Conservation (phyloP, 78 protist genomes). For the Bigelowiella natans region DNA sequence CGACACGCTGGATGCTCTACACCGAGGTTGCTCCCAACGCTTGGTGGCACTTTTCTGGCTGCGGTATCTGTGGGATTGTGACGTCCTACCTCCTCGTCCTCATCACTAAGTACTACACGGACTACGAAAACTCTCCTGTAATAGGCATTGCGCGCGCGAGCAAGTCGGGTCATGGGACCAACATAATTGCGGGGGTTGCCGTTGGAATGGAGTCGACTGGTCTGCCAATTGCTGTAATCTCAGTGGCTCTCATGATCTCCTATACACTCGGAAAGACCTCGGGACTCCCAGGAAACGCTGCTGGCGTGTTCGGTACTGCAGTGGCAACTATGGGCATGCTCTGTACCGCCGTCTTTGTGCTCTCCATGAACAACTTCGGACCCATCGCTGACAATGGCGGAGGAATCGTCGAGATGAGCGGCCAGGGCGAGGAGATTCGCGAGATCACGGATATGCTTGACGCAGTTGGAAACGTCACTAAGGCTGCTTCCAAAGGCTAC, state of each 20-base stretch:
- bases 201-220: slow-evolving; percentile 57
- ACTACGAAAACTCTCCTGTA: slow-evolving; percentile 24
- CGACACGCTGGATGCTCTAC: slow-evolving; percentile 18
- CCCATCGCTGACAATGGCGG: slow-evolving; percentile 67
- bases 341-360: slow-evolving; percentile 45
- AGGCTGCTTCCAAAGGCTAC: slow-evolving; percentile 65
- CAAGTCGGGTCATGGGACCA: slow-evolving; percentile 54
- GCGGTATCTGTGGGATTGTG: slow-evolving; percentile 11
- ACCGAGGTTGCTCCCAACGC: slow-evolving; percentile 10
- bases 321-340: slow-evolving; percentile 73
- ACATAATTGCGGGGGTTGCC: slow-evolving; percentile 43
- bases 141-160: neutral
- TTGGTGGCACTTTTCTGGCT: neutral
- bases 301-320: slow-evolving; percentile 49
- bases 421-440: slow-evolving; percentile 32
- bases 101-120: slow-evolving; percentile 46
- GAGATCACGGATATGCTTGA: slow-evolving; percentile 46
- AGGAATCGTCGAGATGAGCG: slow-evolving; percentile 69
- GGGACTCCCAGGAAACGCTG: slow-evolving; percentile 24
- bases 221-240: slow-evolving; percentile 41
- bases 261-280: slow-evolving; percentile 44
- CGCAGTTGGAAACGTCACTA: slow-evolving; percentile 69
- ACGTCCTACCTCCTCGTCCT: slow-evolving; percentile 21
- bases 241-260: slow-evolving; percentile 29
- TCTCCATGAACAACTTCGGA: slow-evolving; percentile 53